A percentile compares a stretch with the other conserved stretches of the same genome.
Evolutionary conservation across 2,329 filamentous ascomycete genomes (phyloP).

Genomic region (Ophiocordyceps unilateralis): DNA sequence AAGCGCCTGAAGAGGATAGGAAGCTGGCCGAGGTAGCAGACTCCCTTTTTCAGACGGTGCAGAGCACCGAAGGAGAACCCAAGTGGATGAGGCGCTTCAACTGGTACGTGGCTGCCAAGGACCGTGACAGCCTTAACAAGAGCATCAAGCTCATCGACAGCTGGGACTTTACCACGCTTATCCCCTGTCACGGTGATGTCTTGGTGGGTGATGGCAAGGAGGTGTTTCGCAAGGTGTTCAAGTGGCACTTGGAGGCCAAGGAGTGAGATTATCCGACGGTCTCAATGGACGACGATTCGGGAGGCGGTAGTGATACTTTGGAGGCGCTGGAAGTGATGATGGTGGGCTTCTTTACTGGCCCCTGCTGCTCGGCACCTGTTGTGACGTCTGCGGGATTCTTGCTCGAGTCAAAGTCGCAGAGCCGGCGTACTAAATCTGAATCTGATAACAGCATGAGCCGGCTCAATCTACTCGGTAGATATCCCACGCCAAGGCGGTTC

Average conservation of each 20-base stretch:
- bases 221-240: conserved; percentile 60
- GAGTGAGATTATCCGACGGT: conserved; percentile 4
- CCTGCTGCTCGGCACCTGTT: too few relatives aligned
- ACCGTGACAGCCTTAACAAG: conserved; percentile 52
- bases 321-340: background rate
- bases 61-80: conserved; percentile 46
- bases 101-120: conserved; percentile 55
- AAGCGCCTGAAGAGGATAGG: conserved; percentile 24
- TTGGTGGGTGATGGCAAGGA: conserved; percentile 59
- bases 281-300: too few relatives aligned
- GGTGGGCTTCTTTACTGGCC: too few relatives aligned
- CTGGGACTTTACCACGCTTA: conserved; percentile 75
- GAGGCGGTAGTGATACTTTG: background rate
- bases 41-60: conserved; percentile 31
- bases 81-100: conserved; percentile 63
- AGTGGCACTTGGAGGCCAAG: conserved; percentile 53
- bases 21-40: conserved; percentile 19
- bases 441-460: too few relatives aligned
- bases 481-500: too few relatives aligned
- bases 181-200: conserved; percentile 88
- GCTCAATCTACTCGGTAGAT: too few relatives aligned
- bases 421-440: too few relatives aligned
- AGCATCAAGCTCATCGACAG: conserved; percentile 50
- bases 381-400: too few relatives aligned
- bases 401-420: too few relatives aligned